Conservation (phyloP, 371 early-diverging fungal species). For the Mortierella polycephala region DNA sequence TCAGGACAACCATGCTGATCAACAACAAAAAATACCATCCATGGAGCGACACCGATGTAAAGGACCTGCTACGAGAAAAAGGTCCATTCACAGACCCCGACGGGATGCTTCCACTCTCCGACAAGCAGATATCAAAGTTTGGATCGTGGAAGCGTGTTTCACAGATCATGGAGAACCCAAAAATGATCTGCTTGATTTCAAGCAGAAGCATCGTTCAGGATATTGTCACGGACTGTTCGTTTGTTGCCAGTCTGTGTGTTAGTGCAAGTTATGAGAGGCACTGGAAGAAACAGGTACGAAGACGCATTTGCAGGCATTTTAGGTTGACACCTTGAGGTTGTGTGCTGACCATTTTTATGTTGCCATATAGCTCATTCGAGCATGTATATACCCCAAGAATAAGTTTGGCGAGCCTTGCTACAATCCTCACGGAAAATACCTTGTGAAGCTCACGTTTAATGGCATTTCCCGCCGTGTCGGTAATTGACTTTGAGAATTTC, state of each 20-base stretch:
- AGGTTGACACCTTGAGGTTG: not conserved
- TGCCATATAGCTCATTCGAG: conserved; percentile 73
- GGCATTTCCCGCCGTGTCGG: conserved; percentile 86
- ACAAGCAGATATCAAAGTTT: conserved; percentile 77
- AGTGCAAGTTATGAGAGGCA: conserved; percentile 85
- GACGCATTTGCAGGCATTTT: not conserved
- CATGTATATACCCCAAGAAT: conserved; percentile 89
- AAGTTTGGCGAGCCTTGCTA: conserved; percentile 77
- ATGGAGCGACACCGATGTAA: conserved; percentile 50
- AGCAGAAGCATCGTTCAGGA: conserved; percentile 74
- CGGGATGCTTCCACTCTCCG: conserved; percentile 79
- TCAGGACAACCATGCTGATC: conserved; percentile 50
- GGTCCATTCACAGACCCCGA: conserved; percentile 68
- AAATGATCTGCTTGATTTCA: conserved; percentile 72
- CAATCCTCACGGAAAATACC: conserved; percentile 90
- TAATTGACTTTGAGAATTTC: not conserved
- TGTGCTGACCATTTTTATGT: not conserved
- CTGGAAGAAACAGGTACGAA: conserved; percentile 73
- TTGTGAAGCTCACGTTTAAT: conserved; percentile 85
- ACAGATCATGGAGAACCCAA: conserved; percentile 74
- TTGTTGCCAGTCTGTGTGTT: conserved; percentile 92
- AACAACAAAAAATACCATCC: conserved; percentile 51
- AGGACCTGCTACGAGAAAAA: conserved; percentile 45
- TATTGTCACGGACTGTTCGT: conserved; percentile 93
- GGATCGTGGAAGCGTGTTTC: conserved; percentile 86